Evolutionary conservation across 2,329 filamentous ascomycete species (phyloP).

Genomic region (Fusarium oligoseptatum): DNA sequence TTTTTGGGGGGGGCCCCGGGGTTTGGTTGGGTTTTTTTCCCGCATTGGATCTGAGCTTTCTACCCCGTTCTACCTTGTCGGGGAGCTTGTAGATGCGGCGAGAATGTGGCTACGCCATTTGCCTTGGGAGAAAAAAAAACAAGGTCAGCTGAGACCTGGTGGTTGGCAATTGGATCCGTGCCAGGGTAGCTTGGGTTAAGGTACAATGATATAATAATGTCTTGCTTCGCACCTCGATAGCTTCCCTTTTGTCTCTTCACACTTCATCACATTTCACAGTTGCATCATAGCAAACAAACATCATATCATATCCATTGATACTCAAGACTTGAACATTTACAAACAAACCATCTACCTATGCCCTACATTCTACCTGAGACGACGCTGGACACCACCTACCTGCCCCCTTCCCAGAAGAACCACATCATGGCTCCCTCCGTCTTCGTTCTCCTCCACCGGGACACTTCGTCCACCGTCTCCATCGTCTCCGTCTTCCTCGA

Average conservation of each 20-base stretch:
- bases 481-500: conserved; percentile 51
- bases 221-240: conserved; percentile 12
- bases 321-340: not conserved
- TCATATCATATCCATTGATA: not conserved
- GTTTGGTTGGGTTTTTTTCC: not conserved
- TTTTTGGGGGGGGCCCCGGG: not conserved
- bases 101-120: not conserved
- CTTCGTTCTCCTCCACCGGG: conserved; percentile 51
- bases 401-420: conserved; percentile 17
- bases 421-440: conserved; percentile 47
- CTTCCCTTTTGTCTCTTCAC: conserved; percentile 8
- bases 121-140: not conserved
- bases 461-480: conserved; percentile 42
- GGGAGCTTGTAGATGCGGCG: conserved; percentile 19
- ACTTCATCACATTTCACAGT: conserved; percentile 6
- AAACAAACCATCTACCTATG: conserved; percentile 12
- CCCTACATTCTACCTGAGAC: conserved; percentile 11
- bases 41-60: conserved; percentile 7
- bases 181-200: conserved; percentile 25
- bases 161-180: conserved; percentile 35
- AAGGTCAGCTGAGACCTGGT: conserved; percentile 27
- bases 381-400: conserved; percentile 15
- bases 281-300: not conserved
- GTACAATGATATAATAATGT: conserved; percentile 42
- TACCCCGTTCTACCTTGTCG: conserved; percentile 1